Percentiles rank a stretch among this genome's conserved stretches.
Evolutionary conservation across 83 land plant genomes (phyloP).

Genomic region (Diphasiastrum complanatum): DNA sequence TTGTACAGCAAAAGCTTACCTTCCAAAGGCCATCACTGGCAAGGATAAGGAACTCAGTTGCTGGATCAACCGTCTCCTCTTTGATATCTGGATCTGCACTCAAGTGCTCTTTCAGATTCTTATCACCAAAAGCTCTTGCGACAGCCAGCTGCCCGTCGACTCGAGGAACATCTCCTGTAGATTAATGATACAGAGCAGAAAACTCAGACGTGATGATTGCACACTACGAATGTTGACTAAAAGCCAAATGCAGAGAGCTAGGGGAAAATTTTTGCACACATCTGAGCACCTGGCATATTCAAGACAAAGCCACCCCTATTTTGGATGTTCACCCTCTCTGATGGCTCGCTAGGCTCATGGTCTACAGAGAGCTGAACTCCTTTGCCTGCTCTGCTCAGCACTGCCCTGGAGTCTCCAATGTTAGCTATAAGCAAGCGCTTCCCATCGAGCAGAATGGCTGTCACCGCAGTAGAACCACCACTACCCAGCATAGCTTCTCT

Average conservation of each 20-base stretch:
- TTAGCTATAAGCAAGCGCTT: constrained; percentile 2
- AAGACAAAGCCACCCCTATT: too few species aligned
- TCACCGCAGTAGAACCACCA: constrained; percentile 13
- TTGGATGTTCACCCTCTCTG: constrained; percentile 8
- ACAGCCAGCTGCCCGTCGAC: constrained; percentile 74
- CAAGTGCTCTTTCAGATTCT: constrained; percentile 61
- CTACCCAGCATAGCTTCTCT: background rate
- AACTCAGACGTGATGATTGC: too few species aligned
- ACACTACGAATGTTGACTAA: too few species aligned
- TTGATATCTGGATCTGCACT: constrained; percentile 66
- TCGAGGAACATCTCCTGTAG: constrained; percentile 74
- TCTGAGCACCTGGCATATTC: constrained; percentile 2
- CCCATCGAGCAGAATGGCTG: constrained; percentile 8
- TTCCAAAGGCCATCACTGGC: constrained; percentile 86
- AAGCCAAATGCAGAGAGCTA: too few species aligned
- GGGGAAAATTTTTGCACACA: too few species aligned
- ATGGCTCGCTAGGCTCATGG: constrained; percentile 7
- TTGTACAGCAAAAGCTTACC: constrained; percentile 23
- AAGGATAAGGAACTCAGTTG: constrained; percentile 51
- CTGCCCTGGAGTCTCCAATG: constrained; percentile 10
- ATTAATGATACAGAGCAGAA: background rate
- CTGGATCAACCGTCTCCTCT: constrained; percentile 29
- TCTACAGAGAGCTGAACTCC: too few species aligned
- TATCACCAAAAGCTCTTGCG: constrained; percentile 81
- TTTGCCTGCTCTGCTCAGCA: constrained; percentile 7